Percentiles rank a stretch among this genome's conserved stretches.
Conservation (phyloP, 179 eudicot genomes). For the Camellia oleifera region DNA sequence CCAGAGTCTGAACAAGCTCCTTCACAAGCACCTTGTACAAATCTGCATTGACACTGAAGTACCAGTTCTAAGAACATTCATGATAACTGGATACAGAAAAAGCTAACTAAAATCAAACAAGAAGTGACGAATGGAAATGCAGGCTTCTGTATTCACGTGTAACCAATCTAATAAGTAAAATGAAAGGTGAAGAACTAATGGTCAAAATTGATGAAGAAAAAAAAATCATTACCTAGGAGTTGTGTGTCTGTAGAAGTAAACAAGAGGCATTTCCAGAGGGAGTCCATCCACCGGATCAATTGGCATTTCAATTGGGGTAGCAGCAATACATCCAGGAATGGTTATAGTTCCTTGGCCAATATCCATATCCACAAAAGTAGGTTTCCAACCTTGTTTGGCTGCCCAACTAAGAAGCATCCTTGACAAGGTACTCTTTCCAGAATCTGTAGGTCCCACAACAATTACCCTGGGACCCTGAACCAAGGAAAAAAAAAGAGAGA, state of each 20-base stretch:
- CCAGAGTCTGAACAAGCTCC: slow-evolving; percentile 83
- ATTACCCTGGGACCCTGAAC: slow-evolving; percentile 87
- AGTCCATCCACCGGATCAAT: slow-evolving; percentile 99
- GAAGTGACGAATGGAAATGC: neutral
- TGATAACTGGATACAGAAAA: neutral
- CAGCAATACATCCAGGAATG: slow-evolving; percentile 88
- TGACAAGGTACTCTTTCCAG: slow-evolving; percentile 93
- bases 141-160: neutral
- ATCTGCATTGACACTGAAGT: slow-evolving; percentile 72
- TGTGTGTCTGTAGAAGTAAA: slow-evolving; percentile 78
- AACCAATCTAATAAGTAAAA: neutral
- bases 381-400: slow-evolving; percentile 98
- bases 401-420: slow-evolving; percentile 99
- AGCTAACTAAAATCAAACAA: slow-evolving; percentile 5
- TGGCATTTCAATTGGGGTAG: slow-evolving; percentile 95
- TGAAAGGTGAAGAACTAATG: neutral
- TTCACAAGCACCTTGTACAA: slow-evolving; percentile 76
- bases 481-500: slow-evolving; percentile 14
- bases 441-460: slow-evolving; percentile 97
- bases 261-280: slow-evolving; percentile 95
- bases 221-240: slow-evolving; percentile 60
- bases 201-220: neutral
- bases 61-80: slow-evolving; percentile 7
- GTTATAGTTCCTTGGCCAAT: slow-evolving; percentile 96
- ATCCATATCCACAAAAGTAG: slow-evolving; percentile 95